Conservation (phyloP, 1,139 yeast genomes). For the Kodamaea derodonti region DNA sequence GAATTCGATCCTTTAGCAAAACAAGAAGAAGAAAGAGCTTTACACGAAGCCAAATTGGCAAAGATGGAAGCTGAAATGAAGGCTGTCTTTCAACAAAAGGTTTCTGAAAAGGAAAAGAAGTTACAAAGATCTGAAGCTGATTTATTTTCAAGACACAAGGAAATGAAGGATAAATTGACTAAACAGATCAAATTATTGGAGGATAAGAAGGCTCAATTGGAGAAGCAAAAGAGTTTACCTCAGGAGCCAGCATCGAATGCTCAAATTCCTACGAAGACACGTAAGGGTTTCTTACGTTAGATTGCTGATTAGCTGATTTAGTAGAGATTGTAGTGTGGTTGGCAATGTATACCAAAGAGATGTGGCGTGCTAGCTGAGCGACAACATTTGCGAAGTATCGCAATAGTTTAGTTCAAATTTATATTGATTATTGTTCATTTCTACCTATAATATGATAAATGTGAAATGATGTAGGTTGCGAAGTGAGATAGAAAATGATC, state of each 20-base stretch:
- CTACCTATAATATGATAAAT: too few relatives aligned
- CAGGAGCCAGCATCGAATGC: conserved; percentile 32
- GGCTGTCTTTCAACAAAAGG: conserved; percentile 94
- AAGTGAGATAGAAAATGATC: too few relatives aligned
- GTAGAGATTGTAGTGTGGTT: too few relatives aligned
- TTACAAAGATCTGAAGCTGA: conserved; percentile 97
- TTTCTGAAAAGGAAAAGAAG: conserved; percentile 94
- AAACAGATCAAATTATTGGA: conserved; percentile 87
- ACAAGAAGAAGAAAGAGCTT: conserved; percentile 89
- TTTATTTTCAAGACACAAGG: conserved; percentile 90
- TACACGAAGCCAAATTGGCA: conserved; percentile 90
- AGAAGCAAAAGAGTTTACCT: conserved; percentile 52
- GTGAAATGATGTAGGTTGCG: too few relatives aligned
- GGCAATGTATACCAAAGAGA: too few relatives aligned
- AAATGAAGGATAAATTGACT: conserved; percentile 90
- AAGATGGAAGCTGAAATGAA: conserved; percentile 98
- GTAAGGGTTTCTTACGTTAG: conserved; percentile 61
- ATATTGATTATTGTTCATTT: too few relatives aligned
- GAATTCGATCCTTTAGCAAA: conserved; percentile 91
- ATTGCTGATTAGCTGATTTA: too few relatives aligned
- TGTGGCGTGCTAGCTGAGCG: too few relatives aligned
- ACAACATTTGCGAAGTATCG: too few relatives aligned
- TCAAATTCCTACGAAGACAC: conserved; percentile 48
- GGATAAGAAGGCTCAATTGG: conserved; percentile 84
- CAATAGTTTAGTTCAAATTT: too few relatives aligned